Percentiles rank a stretch among this genome's conserved stretches.
Evolutionary conservation across 495 filamentous ascomycete genomes (phyloP).

Genomic region (Achaetomiella virescens): DNA sequence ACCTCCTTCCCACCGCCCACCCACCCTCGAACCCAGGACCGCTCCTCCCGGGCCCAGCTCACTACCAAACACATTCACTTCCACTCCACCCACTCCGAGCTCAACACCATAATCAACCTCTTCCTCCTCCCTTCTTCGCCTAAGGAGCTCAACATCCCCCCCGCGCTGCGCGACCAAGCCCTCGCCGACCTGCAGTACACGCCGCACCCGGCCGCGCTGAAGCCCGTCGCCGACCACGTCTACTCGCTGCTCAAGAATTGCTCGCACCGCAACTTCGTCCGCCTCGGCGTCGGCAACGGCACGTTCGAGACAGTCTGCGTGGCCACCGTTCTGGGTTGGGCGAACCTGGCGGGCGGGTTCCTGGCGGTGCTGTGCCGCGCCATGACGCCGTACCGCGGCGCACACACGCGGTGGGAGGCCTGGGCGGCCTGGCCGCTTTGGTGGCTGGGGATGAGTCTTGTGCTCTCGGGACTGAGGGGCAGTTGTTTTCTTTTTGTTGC

Average conservation of each 20-base stretch:
- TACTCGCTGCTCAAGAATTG: slow-evolving; percentile 44
- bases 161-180: slow-evolving; percentile 25
- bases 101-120: slow-evolving; percentile 31
- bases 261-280: slow-evolving; percentile 47
- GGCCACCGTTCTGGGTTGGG: slow-evolving; percentile 33
- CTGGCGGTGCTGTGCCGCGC: slow-evolving; percentile 29
- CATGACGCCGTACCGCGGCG: slow-evolving; percentile 27
- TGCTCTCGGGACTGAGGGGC: slow-evolving; percentile 33
- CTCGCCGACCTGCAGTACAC: slow-evolving; percentile 24
- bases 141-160: slow-evolving; percentile 41
- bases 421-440: slow-evolving; percentile 38
- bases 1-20: slow-evolving; percentile 4
- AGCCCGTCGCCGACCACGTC: slow-evolving; percentile 37
- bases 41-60: not conserved
- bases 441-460: slow-evolving; percentile 33
- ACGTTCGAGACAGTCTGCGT: slow-evolving; percentile 41
- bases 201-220: slow-evolving; percentile 25
- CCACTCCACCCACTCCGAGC: slow-evolving; percentile 22
- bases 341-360: slow-evolving; percentile 28
- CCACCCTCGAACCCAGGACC: not conserved
- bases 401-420: slow-evolving; percentile 31
- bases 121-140: slow-evolving; percentile 32
- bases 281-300: slow-evolving; percentile 40
- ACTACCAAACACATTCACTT: not conserved
- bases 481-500: slow-evolving; percentile 39